Percentiles rank a stretch among this genome's conserved stretches.
Conservation (phyloP, 2,329 filamentous ascomycete species). For the Fusarium pseudonygamai region DNA sequence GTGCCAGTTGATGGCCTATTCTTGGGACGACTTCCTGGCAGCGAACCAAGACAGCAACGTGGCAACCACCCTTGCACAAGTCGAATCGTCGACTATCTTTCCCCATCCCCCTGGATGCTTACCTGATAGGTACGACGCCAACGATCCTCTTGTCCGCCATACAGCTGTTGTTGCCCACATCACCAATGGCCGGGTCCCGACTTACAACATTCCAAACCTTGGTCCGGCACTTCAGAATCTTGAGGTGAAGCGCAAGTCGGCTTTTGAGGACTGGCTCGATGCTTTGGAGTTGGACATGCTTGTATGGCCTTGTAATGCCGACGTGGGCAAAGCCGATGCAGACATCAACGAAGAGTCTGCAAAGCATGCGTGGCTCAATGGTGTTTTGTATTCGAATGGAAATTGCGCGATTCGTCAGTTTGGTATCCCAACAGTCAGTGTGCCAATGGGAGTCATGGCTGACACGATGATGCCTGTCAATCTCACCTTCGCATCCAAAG, state of each 20-base stretch:
- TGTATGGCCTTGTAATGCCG: background rate
- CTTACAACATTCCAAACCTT: background rate
- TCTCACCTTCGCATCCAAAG: background rate
- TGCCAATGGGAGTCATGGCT: background rate
- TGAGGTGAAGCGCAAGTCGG: background rate
- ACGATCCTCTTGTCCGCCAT: slow-evolving; percentile 1
- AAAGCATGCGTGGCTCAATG: background rate
- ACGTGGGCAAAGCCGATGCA: background rate
- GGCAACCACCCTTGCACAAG: background rate
- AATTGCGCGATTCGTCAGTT: background rate
- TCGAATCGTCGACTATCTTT: background rate
- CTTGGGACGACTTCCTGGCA: background rate
- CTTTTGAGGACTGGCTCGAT: background rate
- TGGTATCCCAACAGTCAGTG: background rate
- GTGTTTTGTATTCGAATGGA: background rate
- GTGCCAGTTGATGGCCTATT: slow-evolving; percentile 2
- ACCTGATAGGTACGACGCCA: background rate
- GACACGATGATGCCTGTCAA: background rate
- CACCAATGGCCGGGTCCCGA: background rate
- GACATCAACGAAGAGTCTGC: background rate
- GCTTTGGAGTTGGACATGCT: background rate
- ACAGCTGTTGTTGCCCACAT: slow-evolving; percentile 1
- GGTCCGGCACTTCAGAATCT: background rate
- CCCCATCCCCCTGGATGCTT: background rate
- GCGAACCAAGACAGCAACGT: background rate